Evolutionary conservation across 2,329 filamentous ascomycete genomes (phyloP), one percentile per base, ranked within the genome.

Genomic region (Aspergillus uvarum): DNA sequence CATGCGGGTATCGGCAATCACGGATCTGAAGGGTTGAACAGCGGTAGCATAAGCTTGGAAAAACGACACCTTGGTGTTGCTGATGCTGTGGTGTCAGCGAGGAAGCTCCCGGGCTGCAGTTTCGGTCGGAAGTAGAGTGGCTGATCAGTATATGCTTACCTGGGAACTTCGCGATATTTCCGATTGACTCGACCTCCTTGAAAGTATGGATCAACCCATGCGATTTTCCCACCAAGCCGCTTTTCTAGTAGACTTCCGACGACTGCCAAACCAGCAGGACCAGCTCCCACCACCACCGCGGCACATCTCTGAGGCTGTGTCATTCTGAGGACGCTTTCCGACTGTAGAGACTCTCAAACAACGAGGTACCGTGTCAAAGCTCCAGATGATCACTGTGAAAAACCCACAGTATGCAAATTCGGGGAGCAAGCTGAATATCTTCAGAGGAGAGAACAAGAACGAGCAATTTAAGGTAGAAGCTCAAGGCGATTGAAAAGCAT

Each of bases 161-260:
- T 82, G 16, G 85, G 85, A 21, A 88, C 86, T 68, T 87, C 85
- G 51, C 85, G 79, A 68, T 88, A 88, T 67, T 77, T 79, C 60
- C 77, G 76, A 64, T 82, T 76, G 32, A 86, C 75, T 47, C 83
- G 76, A 4, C 83, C 83, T 29, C 76, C 85, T 24, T 81, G 73
- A 66, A 88, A 87, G 2, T 71, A 68, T 35, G 83, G 79, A 67
- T 88, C 86, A 47, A 87, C 76, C 86, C 86, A 88, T 54, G 84
- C 71, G 52, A 88, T 79, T 14, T 80, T 80, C n/a, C 66, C 68
- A 8, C 76, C 72, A 7, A 81, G 74, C 51, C 80, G 78, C 32
- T 80, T 78, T 67, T 87, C 84, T 19, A 88, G 77, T 19, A 88
- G 73, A 66, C 86, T 87, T n/a, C 86, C 85, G 24, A 88, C 78